A percentile compares a stretch with the other conserved stretches of the same genome.
Conservation (phyloP, 805 yeast genomes). For the Saccharomyces kudriavzevii region DNA sequence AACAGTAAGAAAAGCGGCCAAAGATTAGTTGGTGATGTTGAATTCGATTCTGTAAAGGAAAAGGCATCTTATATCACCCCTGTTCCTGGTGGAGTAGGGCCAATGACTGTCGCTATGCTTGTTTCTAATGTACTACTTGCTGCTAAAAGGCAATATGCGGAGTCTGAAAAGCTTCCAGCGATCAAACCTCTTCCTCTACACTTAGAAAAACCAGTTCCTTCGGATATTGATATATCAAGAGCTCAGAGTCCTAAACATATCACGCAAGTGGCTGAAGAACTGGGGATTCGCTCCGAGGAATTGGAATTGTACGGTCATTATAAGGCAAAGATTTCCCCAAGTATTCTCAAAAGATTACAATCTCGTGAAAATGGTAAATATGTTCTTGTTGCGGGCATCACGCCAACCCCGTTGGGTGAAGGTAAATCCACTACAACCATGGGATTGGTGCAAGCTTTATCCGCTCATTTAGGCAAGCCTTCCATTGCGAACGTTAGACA, state of each 20-base stretch:
- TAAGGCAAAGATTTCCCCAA: conserved; percentile 80
- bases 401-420: conserved; percentile 97
- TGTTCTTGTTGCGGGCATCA: conserved; percentile 90
- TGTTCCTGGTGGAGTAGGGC: conserved; percentile 99
- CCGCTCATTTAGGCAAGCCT: conserved; percentile 76
- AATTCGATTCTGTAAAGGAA: conserved; percentile 55
- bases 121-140: conserved; percentile 74
- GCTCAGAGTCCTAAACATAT: conserved; percentile 82
- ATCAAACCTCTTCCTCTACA: conserved; percentile 51
- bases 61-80: conserved; percentile 75
- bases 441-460: conserved; percentile 93
- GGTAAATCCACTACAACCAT: conserved; percentile 96
- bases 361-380: conserved; percentile 68
- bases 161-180: conserved; percentile 37
- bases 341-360: conserved; percentile 59
- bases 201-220: conserved; percentile 66
- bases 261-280: conserved; percentile 63
- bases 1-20: conserved; percentile 65
- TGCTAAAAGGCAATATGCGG: conserved; percentile 50
- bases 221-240: conserved; percentile 85
- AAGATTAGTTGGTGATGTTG: conserved; percentile 92
- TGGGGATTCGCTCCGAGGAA: conserved; percentile 72
- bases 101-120: conserved; percentile 97
- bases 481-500: conserved; percentile 94
- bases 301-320: conserved; percentile 81